Base-by-base conservation (phyloP, 495 filamentous ascomycete genomes). In the Lasiosphaeris hirsuta region DNA sequence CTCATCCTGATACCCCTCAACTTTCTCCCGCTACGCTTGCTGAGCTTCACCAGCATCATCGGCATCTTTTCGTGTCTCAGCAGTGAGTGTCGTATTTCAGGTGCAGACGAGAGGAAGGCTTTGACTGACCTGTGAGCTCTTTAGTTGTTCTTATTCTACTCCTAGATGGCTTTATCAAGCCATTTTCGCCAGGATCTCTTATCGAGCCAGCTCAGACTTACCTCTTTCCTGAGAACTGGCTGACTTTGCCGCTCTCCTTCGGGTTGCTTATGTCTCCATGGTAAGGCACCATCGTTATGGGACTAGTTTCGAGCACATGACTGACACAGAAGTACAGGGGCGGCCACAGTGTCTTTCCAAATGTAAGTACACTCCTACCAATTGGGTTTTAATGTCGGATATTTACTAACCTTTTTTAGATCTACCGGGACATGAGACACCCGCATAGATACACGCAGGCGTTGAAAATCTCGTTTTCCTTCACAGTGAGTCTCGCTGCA, bases 351-450 rank as follows among this genome's bases (percentile, higher is more conserved):
- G 94, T 98, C 30, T 96, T 98, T 67, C 94, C 94, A 2, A 96
- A 96, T 64, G 76, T 78, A 68, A 45, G 69, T 10, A 9, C 17
- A 2, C 40, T 9, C 42, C 10, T 6, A 35, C n/a, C 10, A 1
- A 23, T 15, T 35, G 50, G 48, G 6, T 0, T 10, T 13, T 14
- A 37, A 30, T 7, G 30, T 34, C 8, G 6, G 11, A 13, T 48
- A 18, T 47, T 56, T 35, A 59, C 58, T n/a, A 8, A 1, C 8
- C 9, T 30, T 1, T 30, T 30, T 1, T 18, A 79, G 75, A 96
- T 98, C 65, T 98, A 96, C 69, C 83, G 92, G 50, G 94, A 98
- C 73, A 98, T 98, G 94, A 81, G 94, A 59, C 94, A 97, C 69
- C 92, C 94, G 0, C 79, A 88, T 44, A 94, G 90, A 65, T 97